These are phyloP conservation scores for Carallia brachiata DNA, from an alignment of 345 rosid genomes.

Conservation along the genomic window DNA sequence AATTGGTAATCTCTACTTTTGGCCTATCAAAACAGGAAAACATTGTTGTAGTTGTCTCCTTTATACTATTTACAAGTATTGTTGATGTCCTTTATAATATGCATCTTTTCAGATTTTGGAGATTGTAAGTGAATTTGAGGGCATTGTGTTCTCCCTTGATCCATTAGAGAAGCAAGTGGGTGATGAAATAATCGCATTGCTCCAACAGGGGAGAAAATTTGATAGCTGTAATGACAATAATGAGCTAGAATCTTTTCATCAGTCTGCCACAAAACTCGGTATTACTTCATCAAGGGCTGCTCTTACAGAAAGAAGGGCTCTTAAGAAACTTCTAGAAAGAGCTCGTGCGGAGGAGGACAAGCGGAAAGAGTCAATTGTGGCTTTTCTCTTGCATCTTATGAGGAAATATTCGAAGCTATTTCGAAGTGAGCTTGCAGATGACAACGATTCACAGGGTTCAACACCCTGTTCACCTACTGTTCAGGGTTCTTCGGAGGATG, in stretches of 20 bases:
- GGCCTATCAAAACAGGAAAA: too few species aligned
- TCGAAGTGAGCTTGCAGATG: conserved; percentile 77
- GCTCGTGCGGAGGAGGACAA: conserved; percentile 96
- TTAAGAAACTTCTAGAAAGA: conserved; percentile 86
- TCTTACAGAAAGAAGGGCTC: conserved; percentile 85
- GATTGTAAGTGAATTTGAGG: conserved; percentile 69
- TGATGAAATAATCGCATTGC: conserved; percentile 74
- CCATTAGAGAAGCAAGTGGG: conserved; percentile 92
- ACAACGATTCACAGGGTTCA: conserved; percentile 89
- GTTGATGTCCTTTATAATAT: conserved; percentile 10
- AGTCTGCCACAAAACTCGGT: conserved; percentile 70
- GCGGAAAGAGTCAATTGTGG: conserved; percentile 95
- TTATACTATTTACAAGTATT: not conserved
- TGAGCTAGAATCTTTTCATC: conserved; percentile 87
- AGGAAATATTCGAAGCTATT: conserved; percentile 91
- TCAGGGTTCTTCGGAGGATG: conserved; percentile 52
- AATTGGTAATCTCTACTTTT: too few species aligned
- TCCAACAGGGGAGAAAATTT: conserved; percentile 87
- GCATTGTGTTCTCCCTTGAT: conserved; percentile 56
- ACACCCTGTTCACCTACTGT: conserved; percentile 84
- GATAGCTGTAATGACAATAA: conserved; percentile 52
- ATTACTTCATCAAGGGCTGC: conserved; percentile 89
- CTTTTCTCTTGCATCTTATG: conserved; percentile 89
- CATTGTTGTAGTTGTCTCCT: not conserved
- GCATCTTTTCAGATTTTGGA: conserved; percentile 70